phyloP scores from a whole-genome alignment of 2,329 filamentous ascomycete species.

The Teratosphaeriaceae sp. region DNA sequence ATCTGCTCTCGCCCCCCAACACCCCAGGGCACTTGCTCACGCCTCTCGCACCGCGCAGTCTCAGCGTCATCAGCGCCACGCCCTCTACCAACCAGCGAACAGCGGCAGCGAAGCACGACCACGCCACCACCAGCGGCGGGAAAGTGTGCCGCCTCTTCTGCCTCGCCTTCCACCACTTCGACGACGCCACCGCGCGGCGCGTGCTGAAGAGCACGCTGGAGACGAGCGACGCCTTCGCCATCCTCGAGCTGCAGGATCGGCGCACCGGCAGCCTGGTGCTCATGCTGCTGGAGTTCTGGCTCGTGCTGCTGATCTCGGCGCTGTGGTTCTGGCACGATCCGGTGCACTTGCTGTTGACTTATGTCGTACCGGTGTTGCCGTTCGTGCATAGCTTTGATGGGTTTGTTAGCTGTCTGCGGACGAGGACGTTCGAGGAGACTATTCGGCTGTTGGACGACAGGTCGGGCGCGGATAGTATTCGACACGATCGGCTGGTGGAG shows the following conservation, averaged over 20 bases:
- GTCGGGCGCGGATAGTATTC: slow-evolving; percentile 34
- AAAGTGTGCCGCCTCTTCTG: slow-evolving; percentile 63
- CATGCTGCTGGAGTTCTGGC: slow-evolving; percentile 32
- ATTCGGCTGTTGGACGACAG: slow-evolving; percentile 46
- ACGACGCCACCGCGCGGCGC: slow-evolving; percentile 52
- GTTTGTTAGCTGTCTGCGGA: slow-evolving; percentile 59
- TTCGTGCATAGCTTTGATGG: slow-evolving; percentile 65
- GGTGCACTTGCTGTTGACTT: slow-evolving; percentile 58
- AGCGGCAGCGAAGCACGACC: slow-evolving; percentile 6
- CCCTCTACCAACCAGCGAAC: slow-evolving; percentile 34
- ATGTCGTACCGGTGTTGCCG: slow-evolving; percentile 59
- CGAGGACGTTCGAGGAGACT: slow-evolving; percentile 60
- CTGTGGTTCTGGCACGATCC: slow-evolving; percentile 48
- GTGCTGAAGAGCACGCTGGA: slow-evolving; percentile 60
- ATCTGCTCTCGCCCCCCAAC: no score
- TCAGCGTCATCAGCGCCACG: slow-evolving; percentile 30
- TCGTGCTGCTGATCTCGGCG: slow-evolving; percentile 49
- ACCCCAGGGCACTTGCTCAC: no score
- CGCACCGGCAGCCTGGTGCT: slow-evolving; percentile 23
- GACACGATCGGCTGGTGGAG: background rate
- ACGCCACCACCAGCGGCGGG: slow-evolving; percentile 6
- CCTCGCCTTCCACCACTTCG: slow-evolving; percentile 71
- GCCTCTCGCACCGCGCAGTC: background rate
- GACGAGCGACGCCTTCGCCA: slow-evolving; percentile 61
- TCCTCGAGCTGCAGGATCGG: slow-evolving; percentile 69